Evolutionary conservation across 129 eudicot species (phyloP), one percentile per base, ranked within the genome.

Genomic region (Flaveria linearis): DNA sequence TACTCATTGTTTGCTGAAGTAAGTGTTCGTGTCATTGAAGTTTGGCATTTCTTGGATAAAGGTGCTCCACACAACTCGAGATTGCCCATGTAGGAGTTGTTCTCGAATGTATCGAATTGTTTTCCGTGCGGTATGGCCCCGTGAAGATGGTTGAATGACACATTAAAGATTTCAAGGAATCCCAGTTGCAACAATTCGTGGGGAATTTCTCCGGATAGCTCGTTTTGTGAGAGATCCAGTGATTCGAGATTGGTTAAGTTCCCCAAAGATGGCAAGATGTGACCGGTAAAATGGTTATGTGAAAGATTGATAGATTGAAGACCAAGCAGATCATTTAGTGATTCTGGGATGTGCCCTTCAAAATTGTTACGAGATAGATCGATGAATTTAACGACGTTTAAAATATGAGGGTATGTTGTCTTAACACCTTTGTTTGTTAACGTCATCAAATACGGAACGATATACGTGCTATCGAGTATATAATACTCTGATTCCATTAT

Each of bases 311-410:
- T 77, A 18, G 71, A 63, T n/a, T 69, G 22, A 7, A 84, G 66
- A 45, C 61, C 77, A 13, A 11, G 58, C 26, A 84, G 84, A 9
- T 74, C 68, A 4, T 58, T 39, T 11, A 84, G 42, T 2, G 74
- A 23, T n/a, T 51, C 71, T 26, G 86, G 86, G 16, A 82, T 74
- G 0, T 22, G 26, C 3, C 86, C 84, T 5, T 16, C 26, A 60
- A 86, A 86, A 0, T 39, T 51, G 75, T 86, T 86, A 41, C 69
- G 41, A 7, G 86, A 86, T 11, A 86, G 49, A 47, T 85, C 86
- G 17, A 85, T 53, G 0, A 25, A 18, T 11, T 60, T 17, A 23
- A 85, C 57, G 18, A 65, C 65, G 23, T 15, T 57, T 2, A 30
- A 15, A 18, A 82, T 61, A 10, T 4, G 15, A 9, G 0, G 0